phyloP scores from a whole-genome alignment of 192 early-diverging fungal species.

The Haplosporangium gracile region DNA sequence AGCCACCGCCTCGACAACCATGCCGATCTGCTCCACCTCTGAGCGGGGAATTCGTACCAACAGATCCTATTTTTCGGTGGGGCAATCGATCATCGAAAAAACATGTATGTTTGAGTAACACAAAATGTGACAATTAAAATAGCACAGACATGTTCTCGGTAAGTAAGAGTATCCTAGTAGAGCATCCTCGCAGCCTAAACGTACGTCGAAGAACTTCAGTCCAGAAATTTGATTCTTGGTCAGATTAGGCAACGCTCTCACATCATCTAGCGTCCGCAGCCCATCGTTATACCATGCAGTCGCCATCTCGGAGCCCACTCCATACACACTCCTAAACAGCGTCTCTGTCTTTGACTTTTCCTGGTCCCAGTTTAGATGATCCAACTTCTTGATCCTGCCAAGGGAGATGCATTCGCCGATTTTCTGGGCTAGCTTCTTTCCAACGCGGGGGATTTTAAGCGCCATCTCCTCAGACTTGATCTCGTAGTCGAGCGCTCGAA shows the following conservation, averaged over 20 bases:
- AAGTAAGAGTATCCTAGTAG: background rate
- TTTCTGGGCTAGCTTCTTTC: conserved; percentile 55
- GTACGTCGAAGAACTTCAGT: conserved; percentile 41
- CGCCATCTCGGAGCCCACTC: conserved; percentile 47
- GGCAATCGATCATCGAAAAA: background rate
- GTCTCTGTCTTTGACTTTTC: conserved; percentile 33
- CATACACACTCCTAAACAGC: conserved; percentile 41
- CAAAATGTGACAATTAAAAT: background rate
- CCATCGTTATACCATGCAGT: conserved; percentile 50
- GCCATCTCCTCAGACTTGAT: conserved; percentile 55
- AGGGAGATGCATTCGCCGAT: conserved; percentile 47
- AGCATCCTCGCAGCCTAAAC: background rate
- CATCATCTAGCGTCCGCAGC: conserved; percentile 38
- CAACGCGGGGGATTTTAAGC: conserved; percentile 45
- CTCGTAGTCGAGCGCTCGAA: conserved; percentile 48
- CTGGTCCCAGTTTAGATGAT: conserved; percentile 46
- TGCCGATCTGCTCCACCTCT: conserved; percentile 53
- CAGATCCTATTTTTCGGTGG: conserved; percentile 22
- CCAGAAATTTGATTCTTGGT: conserved; percentile 45
- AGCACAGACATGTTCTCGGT: background rate
- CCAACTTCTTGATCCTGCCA: conserved; percentile 48
- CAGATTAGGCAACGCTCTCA: conserved; percentile 30
- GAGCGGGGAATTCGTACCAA: conserved; percentile 45
- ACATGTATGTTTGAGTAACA: background rate
- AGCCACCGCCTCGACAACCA: conserved; percentile 24